These are phyloP conservation scores for Cutaneotrichosporon cutaneum DNA, from an alignment of 1,284 basidiomycete genomes.

Conservation along the genomic window DNA sequence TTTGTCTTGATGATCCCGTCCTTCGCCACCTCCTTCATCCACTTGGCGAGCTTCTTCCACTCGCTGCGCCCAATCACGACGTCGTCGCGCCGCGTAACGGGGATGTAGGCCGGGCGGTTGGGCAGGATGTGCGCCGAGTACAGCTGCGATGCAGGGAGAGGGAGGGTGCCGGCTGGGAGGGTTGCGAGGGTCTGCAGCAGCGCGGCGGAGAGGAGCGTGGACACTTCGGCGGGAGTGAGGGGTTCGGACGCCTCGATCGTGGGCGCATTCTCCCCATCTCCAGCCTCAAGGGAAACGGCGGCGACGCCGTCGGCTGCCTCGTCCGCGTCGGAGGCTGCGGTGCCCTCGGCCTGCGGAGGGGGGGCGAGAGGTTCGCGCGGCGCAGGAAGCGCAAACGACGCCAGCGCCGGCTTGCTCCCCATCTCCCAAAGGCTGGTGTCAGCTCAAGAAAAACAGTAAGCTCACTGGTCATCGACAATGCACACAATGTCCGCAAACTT, in stretches of 20 bases:
- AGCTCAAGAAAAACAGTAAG: conserved; percentile 10
- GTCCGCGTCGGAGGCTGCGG: conserved; percentile 62
- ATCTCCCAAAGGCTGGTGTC: conserved; percentile 46
- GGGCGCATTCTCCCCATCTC: not conserved
- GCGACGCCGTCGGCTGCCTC: conserved; percentile 56
- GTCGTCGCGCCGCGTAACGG: conserved; percentile 64
- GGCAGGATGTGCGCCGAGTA: conserved; percentile 77
- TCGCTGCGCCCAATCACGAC: conserved; percentile 52
- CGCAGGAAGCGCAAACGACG: conserved; percentile 31
- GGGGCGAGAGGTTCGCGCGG: conserved; percentile 32
- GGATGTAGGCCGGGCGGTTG: conserved; percentile 65
- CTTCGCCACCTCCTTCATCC: conserved; percentile 73
- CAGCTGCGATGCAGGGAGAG: conserved; percentile 70
- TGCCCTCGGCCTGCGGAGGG: conserved; percentile 21
- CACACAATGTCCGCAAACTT: conserved; percentile 49
- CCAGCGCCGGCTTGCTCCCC: conserved; percentile 36
- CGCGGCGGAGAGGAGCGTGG: conserved; percentile 62
- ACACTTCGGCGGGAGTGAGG: conserved; percentile 56
- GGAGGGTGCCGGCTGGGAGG: conserved; percentile 62
- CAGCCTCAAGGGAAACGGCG: not conserved
- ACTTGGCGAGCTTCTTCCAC: conserved; percentile 74
- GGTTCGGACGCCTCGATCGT: conserved; percentile 15
- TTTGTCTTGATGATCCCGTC: conserved; percentile 70
- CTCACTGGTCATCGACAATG: conserved; percentile 51
- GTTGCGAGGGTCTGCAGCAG: conserved; percentile 64